Evolutionary conservation across 78 protist genomes (phyloP).

Genomic region (Dictyostelium capitatum): DNA sequence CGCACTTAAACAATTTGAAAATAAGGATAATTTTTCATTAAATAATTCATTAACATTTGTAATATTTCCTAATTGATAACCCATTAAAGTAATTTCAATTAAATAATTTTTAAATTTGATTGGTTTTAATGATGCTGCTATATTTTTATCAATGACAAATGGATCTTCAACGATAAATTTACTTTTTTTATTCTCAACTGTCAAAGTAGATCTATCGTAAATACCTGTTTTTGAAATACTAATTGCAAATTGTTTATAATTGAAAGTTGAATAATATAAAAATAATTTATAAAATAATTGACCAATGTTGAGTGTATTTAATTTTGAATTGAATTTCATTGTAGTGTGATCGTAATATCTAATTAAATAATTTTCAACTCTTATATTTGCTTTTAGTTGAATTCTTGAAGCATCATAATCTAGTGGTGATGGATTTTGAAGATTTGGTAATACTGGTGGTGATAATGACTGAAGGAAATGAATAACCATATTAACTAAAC

Average conservation of each 20-base stretch:
- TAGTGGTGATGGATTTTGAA: neutral
- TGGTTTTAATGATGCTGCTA: neutral
- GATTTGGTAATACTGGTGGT: slow-evolving; percentile 55
- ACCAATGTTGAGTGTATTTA: neutral
- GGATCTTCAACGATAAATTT: neutral
- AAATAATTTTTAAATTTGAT: neutral
- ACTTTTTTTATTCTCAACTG: neutral
- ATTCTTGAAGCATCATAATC: neutral
- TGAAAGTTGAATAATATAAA: slow-evolving; percentile 12
- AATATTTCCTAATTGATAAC: neutral
- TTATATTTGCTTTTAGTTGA: neutral
- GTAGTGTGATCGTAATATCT: neutral
- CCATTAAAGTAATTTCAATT: neutral
- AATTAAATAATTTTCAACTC: neutral
- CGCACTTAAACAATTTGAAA: neutral
- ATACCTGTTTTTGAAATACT: neutral
- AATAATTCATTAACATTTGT: neutral
- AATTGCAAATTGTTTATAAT: neutral
- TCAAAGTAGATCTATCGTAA: neutral
- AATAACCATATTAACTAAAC: slow-evolving; percentile 40
- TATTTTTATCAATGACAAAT: neutral
- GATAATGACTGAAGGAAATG: slow-evolving; percentile 23
- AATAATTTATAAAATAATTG: slow-evolving; percentile 43
- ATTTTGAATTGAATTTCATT: neutral
- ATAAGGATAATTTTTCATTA: neutral